Evolutionary conservation across 257 asterid genomes (phyloP).

Genomic region (Solanum dulcamara): DNA sequence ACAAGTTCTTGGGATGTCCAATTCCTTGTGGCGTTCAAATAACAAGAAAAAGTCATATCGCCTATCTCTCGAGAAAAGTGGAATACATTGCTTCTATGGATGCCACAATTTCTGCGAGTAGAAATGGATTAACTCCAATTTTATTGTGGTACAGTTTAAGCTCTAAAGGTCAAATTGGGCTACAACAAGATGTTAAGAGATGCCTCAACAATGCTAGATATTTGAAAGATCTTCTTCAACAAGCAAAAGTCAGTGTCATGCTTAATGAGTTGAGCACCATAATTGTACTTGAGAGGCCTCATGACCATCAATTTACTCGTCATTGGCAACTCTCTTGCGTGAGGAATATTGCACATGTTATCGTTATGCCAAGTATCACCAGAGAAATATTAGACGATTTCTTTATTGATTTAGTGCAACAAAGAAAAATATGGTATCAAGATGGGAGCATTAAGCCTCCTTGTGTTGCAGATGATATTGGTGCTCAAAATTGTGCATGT

Average conservation of each 20-base stretch:
- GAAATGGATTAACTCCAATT: slow-evolving; percentile 10
- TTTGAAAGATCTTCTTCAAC: neutral
- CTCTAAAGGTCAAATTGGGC: slow-evolving; percentile 1
- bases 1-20: slow-evolving; percentile 3
- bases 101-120: slow-evolving; percentile 15
- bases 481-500: neutral
- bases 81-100: slow-evolving; percentile 10
- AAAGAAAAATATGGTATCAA: neutral
- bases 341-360: neutral
- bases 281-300: slow-evolving; percentile 3
- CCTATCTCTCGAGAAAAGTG: neutral
- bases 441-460: neutral
- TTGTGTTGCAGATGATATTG: neutral
- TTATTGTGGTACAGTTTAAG: slow-evolving; percentile 11
- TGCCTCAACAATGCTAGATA: slow-evolving; percentile 3
- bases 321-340: neutral
- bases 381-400: slow-evolving; percentile 2
- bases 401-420: neutral
- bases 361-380: neutral
- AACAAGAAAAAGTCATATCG: slow-evolving; percentile 7
- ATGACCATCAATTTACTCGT: neutral
- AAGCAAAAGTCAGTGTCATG: slow-evolving; percentile 2
- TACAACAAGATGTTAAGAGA: neutral
- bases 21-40: slow-evolving; percentile 17
- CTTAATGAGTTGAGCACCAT: slow-evolving; percentile 7